phyloP scores from a whole-genome alignment of 2,329 filamentous ascomycete species.

The Sporothrix mexicana region DNA sequence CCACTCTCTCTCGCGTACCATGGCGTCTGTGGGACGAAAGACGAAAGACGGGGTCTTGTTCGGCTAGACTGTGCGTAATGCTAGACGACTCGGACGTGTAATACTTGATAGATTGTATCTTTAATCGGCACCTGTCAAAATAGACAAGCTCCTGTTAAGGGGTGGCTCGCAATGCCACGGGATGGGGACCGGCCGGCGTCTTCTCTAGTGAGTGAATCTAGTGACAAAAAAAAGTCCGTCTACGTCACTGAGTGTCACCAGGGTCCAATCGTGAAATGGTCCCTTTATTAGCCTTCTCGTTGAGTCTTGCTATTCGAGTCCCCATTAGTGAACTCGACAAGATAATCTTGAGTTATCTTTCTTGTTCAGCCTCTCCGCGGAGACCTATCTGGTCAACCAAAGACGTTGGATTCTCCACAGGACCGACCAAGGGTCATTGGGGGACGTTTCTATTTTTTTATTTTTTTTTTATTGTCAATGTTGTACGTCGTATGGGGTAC shows the following conservation, averaged over 20 bases:
- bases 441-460: background rate
- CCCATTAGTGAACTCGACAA: too few species aligned
- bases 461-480: background rate
- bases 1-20: background rate
- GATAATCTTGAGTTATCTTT: background rate
- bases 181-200: slow-evolving; percentile 1
- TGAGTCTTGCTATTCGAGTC: too few species aligned
- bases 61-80: background rate
- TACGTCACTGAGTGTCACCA: slow-evolving; percentile 4
- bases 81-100: background rate
- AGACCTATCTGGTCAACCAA: too few species aligned
- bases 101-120: background rate
- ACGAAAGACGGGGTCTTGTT: background rate
- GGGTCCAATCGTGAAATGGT: background rate
- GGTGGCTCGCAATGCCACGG: background rate
- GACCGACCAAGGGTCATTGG: slow-evolving; percentile 15
- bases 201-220: background rate
- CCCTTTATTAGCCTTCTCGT: background rate
- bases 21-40: background rate
- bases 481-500: background rate
- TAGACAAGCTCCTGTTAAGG: slow-evolving; percentile 9
- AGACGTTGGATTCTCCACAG: background rate
- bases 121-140: background rate
- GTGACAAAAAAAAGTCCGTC: background rate
- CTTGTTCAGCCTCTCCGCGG: background rate